These are phyloP conservation scores for Paxillus ammoniavirescens DNA, from an alignment of 768 basidiomycete genomes.

Conservation along the genomic window DNA sequence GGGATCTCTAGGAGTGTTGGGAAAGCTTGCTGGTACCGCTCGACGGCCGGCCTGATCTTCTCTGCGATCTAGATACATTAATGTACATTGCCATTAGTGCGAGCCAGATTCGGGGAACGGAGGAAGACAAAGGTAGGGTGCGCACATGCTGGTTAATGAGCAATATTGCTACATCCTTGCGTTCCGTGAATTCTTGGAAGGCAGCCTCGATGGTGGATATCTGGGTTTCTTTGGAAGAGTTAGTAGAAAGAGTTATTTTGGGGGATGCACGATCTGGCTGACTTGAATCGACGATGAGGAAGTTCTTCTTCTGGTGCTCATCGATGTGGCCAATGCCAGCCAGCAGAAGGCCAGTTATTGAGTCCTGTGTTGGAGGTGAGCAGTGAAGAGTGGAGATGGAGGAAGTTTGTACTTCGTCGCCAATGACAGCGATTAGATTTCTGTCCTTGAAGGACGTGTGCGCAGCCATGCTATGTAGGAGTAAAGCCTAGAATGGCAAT, in stretches of 20 bases:
- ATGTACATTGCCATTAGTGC: conserved; percentile 9
- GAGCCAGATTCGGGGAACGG: conserved; percentile 5
- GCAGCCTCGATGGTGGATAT: conserved; percentile 85
- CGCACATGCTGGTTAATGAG: conserved; percentile 98
- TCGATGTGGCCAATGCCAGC: conserved; percentile 94
- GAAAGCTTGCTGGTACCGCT: conserved; percentile 94
- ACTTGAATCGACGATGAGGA: conserved; percentile 94
- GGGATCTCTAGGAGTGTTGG: conserved; percentile 97
- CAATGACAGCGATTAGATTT: conserved; percentile 90
- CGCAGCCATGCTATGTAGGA: conserved; percentile 41
- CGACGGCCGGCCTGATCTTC: conserved; percentile 92
- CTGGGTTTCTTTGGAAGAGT: conserved; percentile 70
- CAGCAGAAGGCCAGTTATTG: conserved; percentile 91
- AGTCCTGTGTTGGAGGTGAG: conserved; percentile 61
- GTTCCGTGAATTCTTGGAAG: conserved; percentile 92
- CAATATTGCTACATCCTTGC: conserved; percentile 93
- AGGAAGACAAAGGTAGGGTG: conserved; percentile 9
- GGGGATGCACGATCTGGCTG: conserved; percentile 29
- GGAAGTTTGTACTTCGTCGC: conserved; percentile 75
- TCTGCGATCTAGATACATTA: conserved; percentile 75
- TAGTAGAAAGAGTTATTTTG: conserved; percentile 1
- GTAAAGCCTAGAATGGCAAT: conserved; percentile 17
- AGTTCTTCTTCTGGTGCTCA: conserved; percentile 94
- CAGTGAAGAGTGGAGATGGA: neutral
- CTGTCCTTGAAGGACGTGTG: conserved; percentile 72